phyloP scores from a whole-genome alignment of 2,329 filamentous ascomycete genomes.

The Blastomyces gilchristii region DNA sequence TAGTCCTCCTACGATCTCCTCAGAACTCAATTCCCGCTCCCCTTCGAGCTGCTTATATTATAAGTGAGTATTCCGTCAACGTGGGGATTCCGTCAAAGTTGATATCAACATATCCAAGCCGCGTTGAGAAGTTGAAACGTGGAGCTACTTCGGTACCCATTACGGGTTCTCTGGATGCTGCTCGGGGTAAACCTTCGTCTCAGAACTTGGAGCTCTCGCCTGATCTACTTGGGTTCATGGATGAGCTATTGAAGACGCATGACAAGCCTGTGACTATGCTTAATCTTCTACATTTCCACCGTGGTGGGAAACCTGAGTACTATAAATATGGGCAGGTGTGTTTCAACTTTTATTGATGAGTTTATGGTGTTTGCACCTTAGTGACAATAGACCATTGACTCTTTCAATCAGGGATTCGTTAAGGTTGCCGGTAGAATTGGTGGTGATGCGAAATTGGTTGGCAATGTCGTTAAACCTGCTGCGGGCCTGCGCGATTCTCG shows the following conservation, averaged over 20 bases:
- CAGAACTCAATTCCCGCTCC: constrained; percentile 16
- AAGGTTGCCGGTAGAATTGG: constrained; percentile 44
- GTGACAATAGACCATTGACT: neutral
- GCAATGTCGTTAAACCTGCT: constrained; percentile 39
- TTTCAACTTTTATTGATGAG: constrained; percentile 21
- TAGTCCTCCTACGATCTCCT: constrained; percentile 26
- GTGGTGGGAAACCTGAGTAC: constrained; percentile 44
- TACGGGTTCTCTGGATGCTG: constrained; percentile 26
- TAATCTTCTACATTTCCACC: constrained; percentile 51
- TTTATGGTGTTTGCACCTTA: neutral
- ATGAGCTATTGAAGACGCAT: constrained; percentile 22
- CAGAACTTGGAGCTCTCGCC: constrained; percentile 48
- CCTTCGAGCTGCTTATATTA: constrained; percentile 16
- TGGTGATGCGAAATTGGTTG: constrained; percentile 52
- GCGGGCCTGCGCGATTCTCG: constrained; percentile 19
- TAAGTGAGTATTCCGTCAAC: constrained; percentile 25
- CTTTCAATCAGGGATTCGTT: constrained; percentile 22
- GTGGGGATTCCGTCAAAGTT: constrained; percentile 31
- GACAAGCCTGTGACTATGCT: constrained; percentile 50
- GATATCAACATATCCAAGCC: constrained; percentile 21
- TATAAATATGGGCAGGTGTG: constrained; percentile 49
- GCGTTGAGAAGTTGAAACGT: constrained; percentile 15
- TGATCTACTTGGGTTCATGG: constrained; percentile 44
- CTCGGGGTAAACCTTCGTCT: constrained; percentile 23
- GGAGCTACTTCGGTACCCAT: constrained; percentile 23